A percentile compares a stretch with the other conserved stretches of the same genome.
Evolutionary conservation across 2,329 filamentous ascomycete species (phyloP).

Genomic region (Beauveria scarabaeidicola): DNA sequence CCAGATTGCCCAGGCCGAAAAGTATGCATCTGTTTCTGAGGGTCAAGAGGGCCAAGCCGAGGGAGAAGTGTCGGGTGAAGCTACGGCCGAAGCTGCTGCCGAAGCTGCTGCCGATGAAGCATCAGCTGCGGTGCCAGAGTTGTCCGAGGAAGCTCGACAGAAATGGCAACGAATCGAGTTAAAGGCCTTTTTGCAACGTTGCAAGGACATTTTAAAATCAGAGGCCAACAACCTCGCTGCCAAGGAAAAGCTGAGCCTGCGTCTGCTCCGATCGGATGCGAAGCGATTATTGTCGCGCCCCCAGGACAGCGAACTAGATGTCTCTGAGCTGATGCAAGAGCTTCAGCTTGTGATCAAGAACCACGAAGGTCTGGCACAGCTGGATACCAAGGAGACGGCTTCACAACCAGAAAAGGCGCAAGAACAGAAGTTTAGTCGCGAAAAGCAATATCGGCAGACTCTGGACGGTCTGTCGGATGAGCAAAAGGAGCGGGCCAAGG

Average conservation of each 20-base stretch:
- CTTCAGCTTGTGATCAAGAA: slow-evolving; percentile 26
- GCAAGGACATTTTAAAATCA: slow-evolving; percentile 13
- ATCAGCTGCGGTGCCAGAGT: slow-evolving; percentile 1
- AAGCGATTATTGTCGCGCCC: slow-evolving; percentile 47
- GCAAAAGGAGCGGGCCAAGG: slow-evolving; percentile 24
- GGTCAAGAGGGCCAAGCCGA: background rate
- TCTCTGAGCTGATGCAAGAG: slow-evolving; percentile 23
- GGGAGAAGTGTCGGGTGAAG: background rate
- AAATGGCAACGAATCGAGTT: background rate
- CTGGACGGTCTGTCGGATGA: slow-evolving; percentile 25
- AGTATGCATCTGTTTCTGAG: background rate
- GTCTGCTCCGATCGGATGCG: slow-evolving; percentile 59
- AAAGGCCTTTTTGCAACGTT: background rate
- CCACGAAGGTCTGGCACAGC: slow-evolving; percentile 22
- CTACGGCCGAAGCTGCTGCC: slow-evolving; percentile 11
- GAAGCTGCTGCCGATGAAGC: slow-evolving; percentile 16
- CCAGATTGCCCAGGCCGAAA: slow-evolving; percentile 12
- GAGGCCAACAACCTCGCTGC: slow-evolving; percentile 32
- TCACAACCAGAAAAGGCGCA: slow-evolving; percentile 1
- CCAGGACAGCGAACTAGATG: slow-evolving; percentile 22
- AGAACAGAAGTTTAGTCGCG: slow-evolving; percentile 17
- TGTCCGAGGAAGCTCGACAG: background rate
- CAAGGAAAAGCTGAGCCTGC: slow-evolving; percentile 67
- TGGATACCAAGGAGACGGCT: slow-evolving; percentile 12
- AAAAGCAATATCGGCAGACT: slow-evolving; percentile 26